phyloP scores from a whole-genome alignment of 148 eudicot genomes.

The Amaranthus cruentus region DNA sequence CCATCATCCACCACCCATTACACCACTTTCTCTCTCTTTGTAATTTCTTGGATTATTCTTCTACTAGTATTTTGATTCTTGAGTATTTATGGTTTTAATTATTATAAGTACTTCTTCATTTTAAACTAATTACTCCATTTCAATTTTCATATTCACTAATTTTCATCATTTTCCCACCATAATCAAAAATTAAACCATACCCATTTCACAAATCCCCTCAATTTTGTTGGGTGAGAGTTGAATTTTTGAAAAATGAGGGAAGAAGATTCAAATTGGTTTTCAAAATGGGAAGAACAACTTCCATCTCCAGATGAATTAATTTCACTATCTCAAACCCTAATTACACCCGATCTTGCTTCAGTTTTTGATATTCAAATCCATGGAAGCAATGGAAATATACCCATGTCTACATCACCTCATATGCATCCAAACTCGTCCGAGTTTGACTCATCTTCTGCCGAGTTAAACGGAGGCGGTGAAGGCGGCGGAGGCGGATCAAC shows the following conservation, averaged over 20 bases:
- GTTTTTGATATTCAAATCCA: constrained; percentile 68
- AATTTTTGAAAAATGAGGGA: constrained; percentile 55
- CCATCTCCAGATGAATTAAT: constrained; percentile 80
- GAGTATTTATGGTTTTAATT: not conserved
- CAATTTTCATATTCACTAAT: not conserved
- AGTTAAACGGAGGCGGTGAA: constrained; percentile 27
- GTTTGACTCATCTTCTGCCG: constrained; percentile 57
- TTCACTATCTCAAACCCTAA: constrained; percentile 80
- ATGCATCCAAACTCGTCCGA: constrained; percentile 53
- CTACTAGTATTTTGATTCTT: not conserved
- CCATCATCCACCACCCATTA: constrained; percentile 8
- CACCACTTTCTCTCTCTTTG: constrained; percentile 7
- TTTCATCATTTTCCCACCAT: constrained; percentile 3
- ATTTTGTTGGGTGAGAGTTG: constrained; percentile 23
- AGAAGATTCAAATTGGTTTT: constrained; percentile 78
- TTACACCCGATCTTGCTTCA: constrained; percentile 75
- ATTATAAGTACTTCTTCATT: not conserved
- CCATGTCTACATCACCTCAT: constrained; percentile 17
- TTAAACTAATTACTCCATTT: not conserved
- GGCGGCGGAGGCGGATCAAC: constrained; percentile 30
- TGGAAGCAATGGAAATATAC: not conserved
- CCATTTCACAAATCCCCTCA: constrained; percentile 18
- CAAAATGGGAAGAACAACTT: constrained; percentile 80
- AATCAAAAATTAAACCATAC: constrained; percentile 18
- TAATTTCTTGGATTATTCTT: not conserved